These are phyloP conservation scores for Aspergillus affinis DNA, from an alignment of 495 filamentous ascomycete genomes.

Conservation along the genomic window DNA sequence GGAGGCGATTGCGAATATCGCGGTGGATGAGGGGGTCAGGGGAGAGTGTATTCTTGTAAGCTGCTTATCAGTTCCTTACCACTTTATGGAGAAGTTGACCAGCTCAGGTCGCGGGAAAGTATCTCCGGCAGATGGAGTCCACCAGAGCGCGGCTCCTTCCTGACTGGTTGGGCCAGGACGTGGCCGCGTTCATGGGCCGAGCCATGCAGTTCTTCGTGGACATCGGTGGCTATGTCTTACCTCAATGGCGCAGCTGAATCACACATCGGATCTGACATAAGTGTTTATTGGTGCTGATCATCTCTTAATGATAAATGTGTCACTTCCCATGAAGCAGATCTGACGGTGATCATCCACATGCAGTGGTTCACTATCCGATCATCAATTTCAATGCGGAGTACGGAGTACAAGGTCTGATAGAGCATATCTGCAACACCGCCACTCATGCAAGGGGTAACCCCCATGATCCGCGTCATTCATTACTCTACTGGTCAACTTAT, in stretches of 20 bases:
- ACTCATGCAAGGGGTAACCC: background rate
- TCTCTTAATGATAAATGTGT: background rate
- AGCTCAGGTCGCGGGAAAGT: slow-evolving; percentile 28
- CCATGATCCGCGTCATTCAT: background rate
- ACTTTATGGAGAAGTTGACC: background rate
- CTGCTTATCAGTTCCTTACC: background rate
- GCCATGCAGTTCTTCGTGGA: slow-evolving; percentile 28
- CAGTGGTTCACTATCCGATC: background rate
- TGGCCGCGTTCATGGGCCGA: slow-evolving; percentile 23
- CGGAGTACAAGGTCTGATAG: background rate
- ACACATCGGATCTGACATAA: background rate
- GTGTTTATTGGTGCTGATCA: background rate
- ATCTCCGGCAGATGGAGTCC: slow-evolving; percentile 27
- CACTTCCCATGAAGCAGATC: background rate
- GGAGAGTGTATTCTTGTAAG: slow-evolving; percentile 22
- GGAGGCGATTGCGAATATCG: slow-evolving; percentile 4
- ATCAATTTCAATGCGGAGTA: background rate
- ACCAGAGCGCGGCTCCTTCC: slow-evolving; percentile 20
- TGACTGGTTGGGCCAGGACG: slow-evolving; percentile 27
- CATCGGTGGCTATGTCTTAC: slow-evolving; percentile 35
- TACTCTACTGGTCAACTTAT: background rate
- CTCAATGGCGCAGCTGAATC: slow-evolving; percentile 4
- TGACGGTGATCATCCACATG: background rate
- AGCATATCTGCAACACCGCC: background rate
- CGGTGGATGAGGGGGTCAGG: slow-evolving; percentile 3